Conservation (phyloP, 2,329 filamentous ascomycete genomes). For the Pyrenophora tritici-repentis region DNA sequence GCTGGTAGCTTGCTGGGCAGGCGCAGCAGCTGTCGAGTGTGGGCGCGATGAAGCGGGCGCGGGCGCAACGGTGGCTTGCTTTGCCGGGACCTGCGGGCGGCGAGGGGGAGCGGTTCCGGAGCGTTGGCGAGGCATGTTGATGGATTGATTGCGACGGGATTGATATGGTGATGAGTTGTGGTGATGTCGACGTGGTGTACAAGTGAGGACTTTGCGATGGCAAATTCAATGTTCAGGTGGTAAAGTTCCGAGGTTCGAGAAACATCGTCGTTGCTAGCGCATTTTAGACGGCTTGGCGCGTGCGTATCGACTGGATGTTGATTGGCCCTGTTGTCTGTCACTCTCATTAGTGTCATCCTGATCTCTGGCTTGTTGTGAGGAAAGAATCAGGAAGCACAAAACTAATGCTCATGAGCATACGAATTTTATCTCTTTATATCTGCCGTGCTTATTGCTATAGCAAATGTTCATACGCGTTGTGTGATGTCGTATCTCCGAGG, state of each 20-base stretch:
- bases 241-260: slow-evolving; percentile 34
- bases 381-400: too few relatives aligned
- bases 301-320: slow-evolving; percentile 6
- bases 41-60: slow-evolving; percentile 54
- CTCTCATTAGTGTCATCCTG: neutral
- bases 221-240: slow-evolving; percentile 18
- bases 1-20: slow-evolving; percentile 43
- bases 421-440: too few relatives aligned
- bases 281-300: slow-evolving; percentile 18
- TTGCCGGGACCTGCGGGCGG: slow-evolving; percentile 51
- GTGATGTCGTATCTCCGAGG: too few relatives aligned
- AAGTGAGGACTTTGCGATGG: slow-evolving; percentile 12
- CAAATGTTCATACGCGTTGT: too few relatives aligned
- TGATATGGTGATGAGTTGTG: slow-evolving; percentile 9
- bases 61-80: slow-evolving; percentile 59
- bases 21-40: slow-evolving; percentile 67
- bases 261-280: slow-evolving; percentile 30
- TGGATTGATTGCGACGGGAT: slow-evolving; percentile 21
- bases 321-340: slow-evolving; percentile 2
- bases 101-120: slow-evolving; percentile 51
- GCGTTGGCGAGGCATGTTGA: slow-evolving; percentile 56
- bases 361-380: too few relatives aligned
- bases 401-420: too few relatives aligned
- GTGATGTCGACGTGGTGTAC: neutral
- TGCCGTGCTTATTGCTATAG: too few relatives aligned